phyloP scores from a whole-genome alignment of 2,329 filamentous ascomycete genomes.

The Xylaria sp. region DNA sequence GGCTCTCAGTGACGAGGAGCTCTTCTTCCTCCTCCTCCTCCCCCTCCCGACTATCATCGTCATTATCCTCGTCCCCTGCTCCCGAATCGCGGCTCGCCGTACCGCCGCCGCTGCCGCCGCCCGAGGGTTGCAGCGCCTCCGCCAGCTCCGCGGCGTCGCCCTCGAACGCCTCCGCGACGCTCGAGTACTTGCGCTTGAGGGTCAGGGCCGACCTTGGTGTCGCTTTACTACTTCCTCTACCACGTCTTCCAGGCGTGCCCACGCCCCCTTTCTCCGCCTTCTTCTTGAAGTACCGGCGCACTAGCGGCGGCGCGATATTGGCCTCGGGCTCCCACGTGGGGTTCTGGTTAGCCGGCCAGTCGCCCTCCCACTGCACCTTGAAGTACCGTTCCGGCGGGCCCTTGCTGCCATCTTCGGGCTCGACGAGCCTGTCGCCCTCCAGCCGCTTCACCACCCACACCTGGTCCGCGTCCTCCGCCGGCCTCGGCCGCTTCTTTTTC shows the following conservation, averaged over 20 bases:
- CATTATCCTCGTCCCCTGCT: background rate
- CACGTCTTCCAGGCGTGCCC: slow-evolving; percentile 10
- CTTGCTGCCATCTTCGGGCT: slow-evolving; percentile 41
- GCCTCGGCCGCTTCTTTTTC: slow-evolving; percentile 30
- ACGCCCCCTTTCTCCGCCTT: slow-evolving; percentile 30
- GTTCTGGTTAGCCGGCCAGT: slow-evolving; percentile 60
- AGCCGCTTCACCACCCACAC: slow-evolving; percentile 50
- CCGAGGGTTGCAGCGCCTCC: background rate
- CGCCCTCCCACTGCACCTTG: slow-evolving; percentile 58
- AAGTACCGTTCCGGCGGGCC: slow-evolving; percentile 46
- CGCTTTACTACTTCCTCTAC: slow-evolving; percentile 1
- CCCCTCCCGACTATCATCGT: slow-evolving; percentile 1
- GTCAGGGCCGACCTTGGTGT: background rate
- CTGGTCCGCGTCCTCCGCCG: slow-evolving; percentile 28
- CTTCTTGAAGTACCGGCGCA: slow-evolving; percentile 45
- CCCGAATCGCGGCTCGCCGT: background rate
- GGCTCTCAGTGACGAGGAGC: slow-evolving; percentile 23
- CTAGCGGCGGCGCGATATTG: slow-evolving; percentile 48
- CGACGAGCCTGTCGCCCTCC: slow-evolving; percentile 44
- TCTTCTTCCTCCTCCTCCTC: slow-evolving; percentile 21
- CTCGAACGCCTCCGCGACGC: slow-evolving; percentile 40
- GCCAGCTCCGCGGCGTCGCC: slow-evolving; percentile 25
- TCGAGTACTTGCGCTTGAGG: slow-evolving; percentile 37
- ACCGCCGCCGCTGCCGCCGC: background rate
- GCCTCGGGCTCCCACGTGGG: slow-evolving; percentile 61